Conservation (phyloP, 2,329 filamentous ascomycete genomes). For the Aspergillus caelatus region DNA sequence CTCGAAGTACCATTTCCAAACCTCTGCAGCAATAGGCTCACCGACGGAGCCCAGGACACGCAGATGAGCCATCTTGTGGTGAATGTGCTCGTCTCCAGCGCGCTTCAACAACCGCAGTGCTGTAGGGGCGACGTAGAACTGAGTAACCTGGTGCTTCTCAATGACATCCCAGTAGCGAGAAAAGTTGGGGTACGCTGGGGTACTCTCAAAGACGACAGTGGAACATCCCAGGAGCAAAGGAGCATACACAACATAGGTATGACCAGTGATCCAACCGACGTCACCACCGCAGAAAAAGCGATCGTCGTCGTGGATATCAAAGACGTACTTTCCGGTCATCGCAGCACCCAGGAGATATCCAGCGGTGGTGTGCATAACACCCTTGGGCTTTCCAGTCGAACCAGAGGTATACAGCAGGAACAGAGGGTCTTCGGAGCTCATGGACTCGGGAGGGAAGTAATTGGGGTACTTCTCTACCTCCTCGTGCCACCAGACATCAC, state of each 20-base stretch:
- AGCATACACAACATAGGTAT: slow-evolving; percentile 97
- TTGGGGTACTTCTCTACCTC: slow-evolving; percentile 95
- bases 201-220: slow-evolving; percentile 97
- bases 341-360: slow-evolving; percentile 95
- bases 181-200: slow-evolving; percentile 95
- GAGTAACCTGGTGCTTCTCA: slow-evolving; percentile 89
- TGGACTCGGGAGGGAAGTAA: slow-evolving; percentile 84
- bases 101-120: slow-evolving; percentile 92
- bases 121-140: slow-evolving; percentile 98
- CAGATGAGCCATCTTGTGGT: slow-evolving; percentile 84
- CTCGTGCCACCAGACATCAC: slow-evolving; percentile 98
- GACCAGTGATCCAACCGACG: slow-evolving; percentile 98
- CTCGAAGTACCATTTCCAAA: slow-evolving; percentile 99
- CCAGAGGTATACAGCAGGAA: slow-evolving; percentile 98
- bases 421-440: slow-evolving; percentile 92
- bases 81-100: slow-evolving; percentile 89
- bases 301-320: slow-evolving; percentile 94
- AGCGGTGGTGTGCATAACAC: slow-evolving; percentile 95
- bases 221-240: slow-evolving; percentile 89
- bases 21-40: slow-evolving; percentile 94
- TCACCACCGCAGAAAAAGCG: slow-evolving; percentile 97
- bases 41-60: slow-evolving; percentile 92
- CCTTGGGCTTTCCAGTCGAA: slow-evolving; percentile 98
- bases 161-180: slow-evolving; percentile 99
- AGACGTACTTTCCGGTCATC: slow-evolving; percentile 95